Evolutionary conservation across 1,139 yeast genomes (phyloP).

Genomic region (Ogataea hybrid): DNA sequence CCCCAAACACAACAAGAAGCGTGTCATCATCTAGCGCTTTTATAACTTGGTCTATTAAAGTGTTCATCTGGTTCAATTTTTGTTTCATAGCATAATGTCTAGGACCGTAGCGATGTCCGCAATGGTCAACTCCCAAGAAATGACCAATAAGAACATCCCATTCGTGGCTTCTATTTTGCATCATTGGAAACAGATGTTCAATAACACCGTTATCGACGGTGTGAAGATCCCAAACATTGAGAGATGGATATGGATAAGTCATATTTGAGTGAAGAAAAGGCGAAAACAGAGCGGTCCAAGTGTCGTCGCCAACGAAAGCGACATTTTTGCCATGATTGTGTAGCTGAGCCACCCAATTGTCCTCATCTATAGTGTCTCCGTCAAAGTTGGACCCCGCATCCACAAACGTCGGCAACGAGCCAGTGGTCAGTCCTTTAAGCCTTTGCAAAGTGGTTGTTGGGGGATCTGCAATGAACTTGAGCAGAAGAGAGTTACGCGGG

Average conservation of each 20-base stretch:
- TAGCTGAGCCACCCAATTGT: slow-evolving; percentile 80
- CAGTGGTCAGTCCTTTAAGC: slow-evolving; percentile 91
- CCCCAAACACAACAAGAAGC: slow-evolving; percentile 84
- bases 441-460: slow-evolving; percentile 97
- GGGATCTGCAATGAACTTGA: slow-evolving; percentile 92
- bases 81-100: slow-evolving; percentile 77
- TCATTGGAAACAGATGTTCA: slow-evolving; percentile 57
- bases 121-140: slow-evolving; percentile 94
- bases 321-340: slow-evolving; percentile 52
- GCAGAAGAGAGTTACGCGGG: slow-evolving; percentile 62
- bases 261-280: slow-evolving; percentile 58
- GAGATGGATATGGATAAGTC: slow-evolving; percentile 76
- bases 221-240: slow-evolving; percentile 93
- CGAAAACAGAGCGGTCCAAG: slow-evolving; percentile 85
- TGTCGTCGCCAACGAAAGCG: slow-evolving; percentile 93
- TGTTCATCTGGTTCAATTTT: slow-evolving; percentile 78
- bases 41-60: slow-evolving; percentile 53
- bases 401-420: slow-evolving; percentile 90
- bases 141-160: slow-evolving; percentile 95
- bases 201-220: slow-evolving; percentile 93
- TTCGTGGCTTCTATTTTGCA: slow-evolving; percentile 37
- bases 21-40: slow-evolving; percentile 69
- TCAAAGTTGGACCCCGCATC: slow-evolving; percentile 98
- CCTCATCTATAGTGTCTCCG: slow-evolving; percentile 89
- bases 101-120: slow-evolving; percentile 96